These are phyloP conservation scores for Lachancea lanzarotensis DNA, from an alignment of 805 yeast genomes.

Conservation along the genomic window DNA sequence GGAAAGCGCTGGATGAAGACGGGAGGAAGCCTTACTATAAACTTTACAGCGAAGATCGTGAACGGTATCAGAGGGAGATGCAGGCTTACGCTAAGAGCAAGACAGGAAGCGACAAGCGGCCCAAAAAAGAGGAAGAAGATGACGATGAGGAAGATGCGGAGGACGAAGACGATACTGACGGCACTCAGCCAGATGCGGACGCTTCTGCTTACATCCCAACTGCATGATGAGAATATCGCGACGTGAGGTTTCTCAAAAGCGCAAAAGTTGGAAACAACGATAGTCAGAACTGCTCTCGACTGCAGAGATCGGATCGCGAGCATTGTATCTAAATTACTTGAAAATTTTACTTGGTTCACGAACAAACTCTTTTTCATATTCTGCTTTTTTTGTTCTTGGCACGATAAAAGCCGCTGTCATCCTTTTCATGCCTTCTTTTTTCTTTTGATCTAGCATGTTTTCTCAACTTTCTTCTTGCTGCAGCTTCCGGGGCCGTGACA, in stretches of 20 bases:
- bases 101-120: conserved; percentile 14
- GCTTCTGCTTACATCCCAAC: conserved; percentile 7
- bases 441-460: conserved; percentile 73
- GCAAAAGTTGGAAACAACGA: not conserved
- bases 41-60: conserved; percentile 70
- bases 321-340: not conserved
- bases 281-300: not conserved
- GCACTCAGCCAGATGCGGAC: conserved; percentile 10
- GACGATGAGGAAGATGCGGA: conserved; percentile 19
- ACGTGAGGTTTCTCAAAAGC: not conserved
- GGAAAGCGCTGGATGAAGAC: conserved; percentile 69
- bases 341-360: conserved; percentile 1
- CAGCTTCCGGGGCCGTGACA: conserved; percentile 68
- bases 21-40: conserved; percentile 68
- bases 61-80: conserved; percentile 70
- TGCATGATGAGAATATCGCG: conserved; percentile 5
- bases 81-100: conserved; percentile 36
- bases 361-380: conserved; percentile 6
- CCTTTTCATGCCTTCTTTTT: conserved; percentile 67
- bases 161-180: conserved; percentile 15
- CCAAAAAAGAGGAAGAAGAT: conserved; percentile 15
- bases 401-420: conserved; percentile 69
- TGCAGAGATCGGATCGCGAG: too few species aligned
- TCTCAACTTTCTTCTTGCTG: conserved; percentile 70
- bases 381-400: conserved; percentile 47